Evolutionary conservation across 768 basidiomycete species (phyloP).

Genomic region (Hydnum rufescens): DNA sequence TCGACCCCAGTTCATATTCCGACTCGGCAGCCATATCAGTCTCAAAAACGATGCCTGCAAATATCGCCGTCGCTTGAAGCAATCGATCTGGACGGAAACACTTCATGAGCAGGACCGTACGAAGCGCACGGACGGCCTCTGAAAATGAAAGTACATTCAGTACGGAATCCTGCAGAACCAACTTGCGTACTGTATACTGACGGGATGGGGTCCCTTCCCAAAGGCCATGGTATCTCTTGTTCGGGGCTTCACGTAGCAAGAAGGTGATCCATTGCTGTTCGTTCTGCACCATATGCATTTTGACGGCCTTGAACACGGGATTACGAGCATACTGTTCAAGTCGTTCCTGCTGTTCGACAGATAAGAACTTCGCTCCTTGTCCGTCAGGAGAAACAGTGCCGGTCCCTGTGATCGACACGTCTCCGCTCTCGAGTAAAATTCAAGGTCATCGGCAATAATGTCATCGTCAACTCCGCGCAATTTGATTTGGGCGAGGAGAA

Average conservation of each 20-base stretch:
- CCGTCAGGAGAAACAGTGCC: constrained; percentile 19
- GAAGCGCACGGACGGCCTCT: constrained; percentile 55
- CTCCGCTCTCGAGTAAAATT: constrained; percentile 81
- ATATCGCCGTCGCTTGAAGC: constrained; percentile 57
- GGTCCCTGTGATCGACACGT: constrained; percentile 28
- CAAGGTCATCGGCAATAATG: constrained; percentile 54
- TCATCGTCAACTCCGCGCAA: constrained; percentile 53
- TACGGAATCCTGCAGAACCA: constrained; percentile 14
- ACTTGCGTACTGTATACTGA: constrained; percentile 11
- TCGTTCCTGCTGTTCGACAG: constrained; percentile 46
- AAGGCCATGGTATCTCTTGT: no score
- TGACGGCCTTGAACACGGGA: constrained; percentile 64
- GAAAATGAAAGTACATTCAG: neutral
- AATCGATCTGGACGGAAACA: constrained; percentile 87
- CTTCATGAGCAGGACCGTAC: constrained; percentile 62
- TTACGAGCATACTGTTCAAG: constrained; percentile 54
- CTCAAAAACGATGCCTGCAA: constrained; percentile 60
- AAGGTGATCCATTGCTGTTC: constrained; percentile 64
- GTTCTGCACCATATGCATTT: no score
- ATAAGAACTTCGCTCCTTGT: constrained; percentile 28
- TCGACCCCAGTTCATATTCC: constrained; percentile 49
- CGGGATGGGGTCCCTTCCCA: constrained; percentile 32
- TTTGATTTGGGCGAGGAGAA: constrained; percentile 75
- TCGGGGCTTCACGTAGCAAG: constrained; percentile 45
- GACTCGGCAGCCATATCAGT: constrained; percentile 58